phyloP scores from a whole-genome alignment of 2,329 filamentous ascomycete genomes.

The Thelonectria rubi region DNA sequence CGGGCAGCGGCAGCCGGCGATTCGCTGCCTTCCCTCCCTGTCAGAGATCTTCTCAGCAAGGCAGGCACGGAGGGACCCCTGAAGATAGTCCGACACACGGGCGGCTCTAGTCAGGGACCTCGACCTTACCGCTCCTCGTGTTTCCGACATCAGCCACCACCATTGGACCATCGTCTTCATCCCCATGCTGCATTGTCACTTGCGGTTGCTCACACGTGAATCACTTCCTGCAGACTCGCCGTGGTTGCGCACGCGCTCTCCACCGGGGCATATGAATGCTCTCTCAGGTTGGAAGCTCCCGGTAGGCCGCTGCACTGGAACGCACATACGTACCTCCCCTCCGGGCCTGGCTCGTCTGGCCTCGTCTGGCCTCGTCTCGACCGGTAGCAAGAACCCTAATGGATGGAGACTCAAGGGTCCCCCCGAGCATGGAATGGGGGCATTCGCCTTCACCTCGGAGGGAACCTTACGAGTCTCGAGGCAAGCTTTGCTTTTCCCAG shows the following conservation, averaged over 20 bases:
- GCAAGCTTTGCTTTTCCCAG: neutral
- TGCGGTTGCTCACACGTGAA: neutral
- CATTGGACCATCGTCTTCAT: neutral
- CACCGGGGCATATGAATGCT: neutral
- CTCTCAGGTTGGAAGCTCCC: neutral
- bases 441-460: neutral
- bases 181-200: neutral
- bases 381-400: constrained; percentile 3
- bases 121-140: neutral
- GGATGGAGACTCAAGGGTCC: neutral
- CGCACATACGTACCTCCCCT: neutral
- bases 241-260: neutral
- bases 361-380: neutral
- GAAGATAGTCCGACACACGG: constrained; percentile 1
- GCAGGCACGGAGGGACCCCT: neutral
- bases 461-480: neutral
- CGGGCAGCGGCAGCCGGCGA: neutral
- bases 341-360: neutral
- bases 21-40: neutral
- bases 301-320: neutral
- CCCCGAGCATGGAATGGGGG: neutral
- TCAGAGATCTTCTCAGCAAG: neutral
- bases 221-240: neutral
- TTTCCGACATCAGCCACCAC: neutral
- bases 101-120: neutral